Conservation (phyloP, 306 rosid genomes). For the Quercus engelmannii region DNA sequence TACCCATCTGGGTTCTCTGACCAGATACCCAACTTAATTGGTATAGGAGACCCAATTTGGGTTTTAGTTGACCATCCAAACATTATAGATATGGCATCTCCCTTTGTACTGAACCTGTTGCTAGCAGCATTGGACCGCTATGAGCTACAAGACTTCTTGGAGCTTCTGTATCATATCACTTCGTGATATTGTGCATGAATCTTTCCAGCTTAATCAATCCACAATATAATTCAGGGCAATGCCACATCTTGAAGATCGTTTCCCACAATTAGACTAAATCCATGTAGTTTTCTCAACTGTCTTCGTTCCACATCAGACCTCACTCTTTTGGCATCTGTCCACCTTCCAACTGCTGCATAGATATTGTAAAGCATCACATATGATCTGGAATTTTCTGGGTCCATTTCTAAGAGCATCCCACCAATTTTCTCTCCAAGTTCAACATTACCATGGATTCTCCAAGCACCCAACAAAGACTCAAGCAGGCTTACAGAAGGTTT, state of each 20-base stretch:
- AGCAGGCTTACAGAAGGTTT: conserved; percentile 21
- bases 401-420: conserved; percentile 15
- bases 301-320: conserved; percentile 29
- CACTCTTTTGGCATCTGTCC: conserved; percentile 26
- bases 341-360: conserved; percentile 33
- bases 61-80: too few relatives aligned
- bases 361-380: conserved; percentile 32
- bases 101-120: background rate
- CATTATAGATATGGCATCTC: background rate
- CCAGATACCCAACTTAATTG: background rate
- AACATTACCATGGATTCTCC: conserved; percentile 27
- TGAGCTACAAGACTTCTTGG: background rate
- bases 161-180: background rate
- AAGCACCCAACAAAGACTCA: conserved; percentile 32
- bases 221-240: background rate
- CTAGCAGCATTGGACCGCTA: background rate
- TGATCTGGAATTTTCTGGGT: conserved; percentile 22
- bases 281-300: conserved; percentile 22
- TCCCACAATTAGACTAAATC: conserved; percentile 13
- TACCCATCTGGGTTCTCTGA: background rate
- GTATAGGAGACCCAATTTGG: too few relatives aligned
- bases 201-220: background rate
- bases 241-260: background rate
- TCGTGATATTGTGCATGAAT: background rate
- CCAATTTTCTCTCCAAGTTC: conserved; percentile 25